phyloP scores from a whole-genome alignment of 768 basidiomycete species.

The Leccinum boreale region DNA sequence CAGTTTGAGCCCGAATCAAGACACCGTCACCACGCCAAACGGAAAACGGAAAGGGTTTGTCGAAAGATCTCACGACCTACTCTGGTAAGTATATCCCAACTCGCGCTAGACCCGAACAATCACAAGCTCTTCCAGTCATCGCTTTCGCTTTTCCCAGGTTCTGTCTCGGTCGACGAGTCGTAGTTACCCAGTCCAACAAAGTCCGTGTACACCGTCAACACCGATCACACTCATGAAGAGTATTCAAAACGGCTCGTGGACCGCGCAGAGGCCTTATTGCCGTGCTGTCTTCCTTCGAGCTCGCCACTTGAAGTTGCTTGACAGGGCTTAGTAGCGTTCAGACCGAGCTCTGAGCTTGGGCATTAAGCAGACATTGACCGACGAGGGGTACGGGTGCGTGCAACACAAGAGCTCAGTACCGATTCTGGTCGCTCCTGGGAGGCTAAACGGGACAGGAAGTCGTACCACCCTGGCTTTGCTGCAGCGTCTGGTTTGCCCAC shows the following conservation, averaged over 20 bases:
- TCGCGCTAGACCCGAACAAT: constrained; percentile 52
- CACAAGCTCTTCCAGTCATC: constrained; percentile 57
- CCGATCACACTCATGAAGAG: constrained; percentile 7
- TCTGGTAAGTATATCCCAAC: constrained; percentile 54
- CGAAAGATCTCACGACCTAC: constrained; percentile 53
- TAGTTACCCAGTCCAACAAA: constrained; percentile 43
- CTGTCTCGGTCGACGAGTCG: constrained; percentile 21
- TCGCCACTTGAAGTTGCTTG: constrained; percentile 41
- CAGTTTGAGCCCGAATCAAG: constrained; percentile 49
- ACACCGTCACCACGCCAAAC: constrained; percentile 19
- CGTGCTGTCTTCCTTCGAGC: constrained; percentile 52
- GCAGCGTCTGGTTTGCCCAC: constrained; percentile 48
- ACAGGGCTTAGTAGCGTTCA: constrained; percentile 34
- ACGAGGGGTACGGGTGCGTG: constrained; percentile 20
- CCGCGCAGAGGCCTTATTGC: constrained; percentile 57
- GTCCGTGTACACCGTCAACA: constrained; percentile 18
- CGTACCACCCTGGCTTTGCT: constrained; percentile 57
- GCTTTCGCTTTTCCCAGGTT: constrained; percentile 20
- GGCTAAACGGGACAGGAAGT: constrained; percentile 51
- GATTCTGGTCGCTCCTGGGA: constrained; percentile 54
- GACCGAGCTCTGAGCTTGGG: constrained; percentile 79
- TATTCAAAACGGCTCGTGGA: constrained; percentile 41
- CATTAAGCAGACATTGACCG: constrained; percentile 68
- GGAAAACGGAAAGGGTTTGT: constrained; percentile 41
- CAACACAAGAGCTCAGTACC: constrained; percentile 43